phyloP scores from a whole-genome alignment of 305 asterid species.

The Withania somnifera region DNA sequence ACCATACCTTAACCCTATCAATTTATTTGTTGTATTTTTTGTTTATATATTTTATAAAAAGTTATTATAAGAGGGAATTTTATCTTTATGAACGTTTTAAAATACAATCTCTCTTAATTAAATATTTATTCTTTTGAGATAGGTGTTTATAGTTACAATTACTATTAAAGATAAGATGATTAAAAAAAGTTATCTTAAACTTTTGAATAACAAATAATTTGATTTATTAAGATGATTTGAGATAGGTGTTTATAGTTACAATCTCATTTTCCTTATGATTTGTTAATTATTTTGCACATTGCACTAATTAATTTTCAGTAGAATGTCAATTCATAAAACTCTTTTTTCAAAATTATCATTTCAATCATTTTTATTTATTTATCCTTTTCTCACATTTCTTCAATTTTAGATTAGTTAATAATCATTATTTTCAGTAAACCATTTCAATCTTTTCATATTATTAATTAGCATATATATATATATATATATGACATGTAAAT shows the following conservation, averaged over 20 bases:
- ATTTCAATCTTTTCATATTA: too few relatives aligned
- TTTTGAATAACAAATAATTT: not conserved
- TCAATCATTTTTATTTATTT: not conserved
- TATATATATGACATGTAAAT: too few relatives aligned
- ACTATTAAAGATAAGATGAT: not conserved
- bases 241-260: not conserved
- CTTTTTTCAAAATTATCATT: not conserved
- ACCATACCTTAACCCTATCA: too few relatives aligned
- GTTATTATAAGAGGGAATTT: not conserved
- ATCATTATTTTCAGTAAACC: too few relatives aligned
- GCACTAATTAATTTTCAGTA: not conserved
- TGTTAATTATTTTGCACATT: not conserved
- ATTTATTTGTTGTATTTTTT: too few relatives aligned
- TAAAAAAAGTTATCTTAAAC: not conserved
- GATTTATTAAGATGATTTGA: not conserved
- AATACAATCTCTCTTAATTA: not conserved
- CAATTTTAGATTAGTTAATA: too few relatives aligned
- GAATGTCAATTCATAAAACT: not conserved
- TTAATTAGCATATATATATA: too few relatives aligned
- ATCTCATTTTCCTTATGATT: not conserved
- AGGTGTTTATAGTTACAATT: not conserved
- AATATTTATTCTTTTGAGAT: not conserved
- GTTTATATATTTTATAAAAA: too few relatives aligned
- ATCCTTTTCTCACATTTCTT: not conserved
- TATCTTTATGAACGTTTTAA: not conserved